Conservation (phyloP, 108 stramenopile species). For the Epithemia pelagica region DNA sequence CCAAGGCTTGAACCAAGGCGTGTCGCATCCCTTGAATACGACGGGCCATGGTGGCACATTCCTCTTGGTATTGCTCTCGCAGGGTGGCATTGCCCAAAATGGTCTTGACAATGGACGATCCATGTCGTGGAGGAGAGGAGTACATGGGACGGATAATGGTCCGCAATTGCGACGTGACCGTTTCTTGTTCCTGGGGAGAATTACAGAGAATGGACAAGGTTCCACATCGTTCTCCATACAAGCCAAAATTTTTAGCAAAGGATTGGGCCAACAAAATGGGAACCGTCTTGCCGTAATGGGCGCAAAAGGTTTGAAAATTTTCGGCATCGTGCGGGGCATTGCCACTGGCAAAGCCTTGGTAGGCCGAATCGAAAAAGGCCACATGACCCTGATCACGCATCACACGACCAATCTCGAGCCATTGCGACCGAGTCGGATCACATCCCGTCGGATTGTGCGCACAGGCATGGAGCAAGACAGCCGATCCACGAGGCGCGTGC, state of each 20-base stretch:
- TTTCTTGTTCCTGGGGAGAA: slow-evolving; percentile 67
- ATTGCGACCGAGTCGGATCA: slow-evolving; percentile 91
- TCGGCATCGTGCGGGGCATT: slow-evolving; percentile 91
- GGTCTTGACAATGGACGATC: slow-evolving; percentile 88
- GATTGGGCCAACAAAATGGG: slow-evolving; percentile 89
- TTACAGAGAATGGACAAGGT: slow-evolving; percentile 84
- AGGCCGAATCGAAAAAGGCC: slow-evolving; percentile 95
- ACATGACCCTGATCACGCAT: slow-evolving; percentile 71
- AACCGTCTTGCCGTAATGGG: slow-evolving; percentile 57
- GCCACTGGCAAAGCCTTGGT: slow-evolving; percentile 98
- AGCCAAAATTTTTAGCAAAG: slow-evolving; percentile 99
- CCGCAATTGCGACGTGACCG: slow-evolving; percentile 90
- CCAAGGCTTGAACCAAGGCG: slow-evolving; percentile 67
- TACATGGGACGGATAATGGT: slow-evolving; percentile 95
- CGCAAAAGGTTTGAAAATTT: slow-evolving; percentile 52
- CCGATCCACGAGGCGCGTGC: slow-evolving; percentile 73
- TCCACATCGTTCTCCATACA: slow-evolving; percentile 97
- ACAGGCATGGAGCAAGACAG: slow-evolving; percentile 96
- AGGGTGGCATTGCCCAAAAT: slow-evolving; percentile 80
- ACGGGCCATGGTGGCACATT: slow-evolving; percentile 90
- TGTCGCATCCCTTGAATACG: slow-evolving; percentile 87
- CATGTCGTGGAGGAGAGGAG: slow-evolving; percentile 91
- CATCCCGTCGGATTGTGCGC: slow-evolving; percentile 99
- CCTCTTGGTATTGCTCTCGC: slow-evolving; percentile 72
- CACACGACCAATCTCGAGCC: slow-evolving; percentile 70